These are phyloP conservation scores for Phytophthora palmivora DNA, from an alignment of 352 stramenopile species.

Conservation along the genomic window DNA sequence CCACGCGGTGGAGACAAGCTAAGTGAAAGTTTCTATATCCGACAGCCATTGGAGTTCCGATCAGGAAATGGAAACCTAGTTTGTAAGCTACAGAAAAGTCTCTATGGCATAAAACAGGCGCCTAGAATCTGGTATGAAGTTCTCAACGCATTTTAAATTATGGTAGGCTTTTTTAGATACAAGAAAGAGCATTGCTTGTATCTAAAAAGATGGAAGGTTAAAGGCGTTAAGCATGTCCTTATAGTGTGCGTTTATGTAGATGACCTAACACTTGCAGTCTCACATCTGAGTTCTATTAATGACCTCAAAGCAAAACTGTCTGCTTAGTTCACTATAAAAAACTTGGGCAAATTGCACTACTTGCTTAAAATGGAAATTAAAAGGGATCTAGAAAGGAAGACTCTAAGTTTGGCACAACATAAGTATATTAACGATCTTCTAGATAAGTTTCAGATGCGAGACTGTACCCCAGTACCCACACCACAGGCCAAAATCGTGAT, in stretches of 20 bases:
- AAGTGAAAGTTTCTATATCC: slow-evolving; percentile 18
- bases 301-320: slow-evolving; percentile 7
- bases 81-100: slow-evolving; percentile 17
- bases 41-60: slow-evolving; percentile 10
- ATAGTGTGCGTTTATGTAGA: slow-evolving; percentile 14
- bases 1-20: background rate
- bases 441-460: slow-evolving; percentile 8
- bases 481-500: slow-evolving; percentile 16
- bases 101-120: slow-evolving; percentile 15
- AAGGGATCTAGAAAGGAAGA: slow-evolving; percentile 3
- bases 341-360: slow-evolving; percentile 3
- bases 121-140: slow-evolving; percentile 4
- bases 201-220: slow-evolving; percentile 14
- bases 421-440: slow-evolving; percentile 15
- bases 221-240: slow-evolving; percentile 1
- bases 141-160: background rate
- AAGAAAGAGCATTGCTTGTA: slow-evolving; percentile 25
- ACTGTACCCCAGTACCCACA: slow-evolving; percentile 1
- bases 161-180: slow-evolving; percentile 3
- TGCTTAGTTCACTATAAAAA: slow-evolving; percentile 9
- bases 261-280: slow-evolving; percentile 13
- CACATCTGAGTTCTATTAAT: slow-evolving; percentile 3
- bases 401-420: background rate
- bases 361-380: slow-evolving; percentile 20
- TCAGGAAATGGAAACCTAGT: background rate